A percentile compares a stretch with the other conserved stretches of the same genome.
Conservation (phyloP, 768 basidiomycete genomes). For the Leccinum sublutescens region DNA sequence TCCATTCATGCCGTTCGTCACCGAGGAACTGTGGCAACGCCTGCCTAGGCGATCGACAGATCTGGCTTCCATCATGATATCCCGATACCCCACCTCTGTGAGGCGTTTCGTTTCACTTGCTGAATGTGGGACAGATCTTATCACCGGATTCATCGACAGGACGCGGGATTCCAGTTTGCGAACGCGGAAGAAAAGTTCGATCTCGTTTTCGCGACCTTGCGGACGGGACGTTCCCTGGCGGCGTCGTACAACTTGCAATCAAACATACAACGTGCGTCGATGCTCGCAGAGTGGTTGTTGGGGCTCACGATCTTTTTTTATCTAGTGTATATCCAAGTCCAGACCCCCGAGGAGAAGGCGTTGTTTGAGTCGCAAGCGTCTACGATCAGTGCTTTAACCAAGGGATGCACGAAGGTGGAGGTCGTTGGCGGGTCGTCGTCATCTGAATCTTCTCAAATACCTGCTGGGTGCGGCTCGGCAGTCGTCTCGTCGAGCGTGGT, state of each 20-base stretch:
- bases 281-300: not conserved
- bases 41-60: constrained; percentile 85
- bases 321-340: constrained; percentile 70
- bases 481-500: constrained; percentile 74
- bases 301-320: not conserved
- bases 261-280: constrained; percentile 47
- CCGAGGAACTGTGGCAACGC: constrained; percentile 98
- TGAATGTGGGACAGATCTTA: not conserved
- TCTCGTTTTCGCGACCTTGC: constrained; percentile 75
- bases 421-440: constrained; percentile 54
- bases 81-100: constrained; percentile 78
- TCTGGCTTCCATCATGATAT: constrained; percentile 83
- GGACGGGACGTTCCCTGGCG: constrained; percentile 46
- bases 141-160: constrained; percentile 39
- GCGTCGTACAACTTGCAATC: constrained; percentile 86
- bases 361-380: constrained; percentile 71
- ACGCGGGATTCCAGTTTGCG: constrained; percentile 56
- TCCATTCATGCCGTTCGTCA: constrained; percentile 99
- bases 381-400: constrained; percentile 80
- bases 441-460: constrained; percentile 56
- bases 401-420: constrained; percentile 77
- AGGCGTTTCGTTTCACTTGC: constrained; percentile 29
- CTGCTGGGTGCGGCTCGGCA: constrained; percentile 77
- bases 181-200: constrained; percentile 86
- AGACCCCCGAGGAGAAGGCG: constrained; percentile 56